Evolutionary conservation across 2,329 filamentous ascomycete species (phyloP), one percentile per base, ranked within the genome.

Genomic region (Fusarium haematococcum): DNA sequence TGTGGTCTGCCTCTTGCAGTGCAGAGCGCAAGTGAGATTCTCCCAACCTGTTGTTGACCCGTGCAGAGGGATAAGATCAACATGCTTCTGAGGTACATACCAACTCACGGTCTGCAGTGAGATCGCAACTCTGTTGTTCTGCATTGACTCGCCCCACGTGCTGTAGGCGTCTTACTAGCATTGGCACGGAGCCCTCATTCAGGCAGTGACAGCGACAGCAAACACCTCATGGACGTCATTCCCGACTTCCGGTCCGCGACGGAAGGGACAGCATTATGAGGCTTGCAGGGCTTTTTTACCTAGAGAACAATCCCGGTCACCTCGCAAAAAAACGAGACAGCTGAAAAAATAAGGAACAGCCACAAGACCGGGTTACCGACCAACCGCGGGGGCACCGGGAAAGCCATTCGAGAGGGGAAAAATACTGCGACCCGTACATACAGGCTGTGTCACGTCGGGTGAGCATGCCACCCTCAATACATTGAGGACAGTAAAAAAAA

Each of bases 361-460:
- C 45, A 50, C 23, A 30, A 48, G 25, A 50, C 23, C 45, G 16
- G 39, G 39, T 30, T 27, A 50, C 45, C 45, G 45, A 30, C 50
- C 50, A 52, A 57, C 39, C 9, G 16, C 59, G 67, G 70, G 64
- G 48, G 41, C 58, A 62, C 54, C 67, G 71, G 67, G 54, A 60
- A 25, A 50, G 11, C 50, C 6, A 27, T 37, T 32, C 14, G 23
- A 45, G 43, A 45, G 43, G 43, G 45, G 45, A 9, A 30, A 50
- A 50, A 50, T 50, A 30, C 11, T 30, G 25, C 43, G 43, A 45
- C 43, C 11, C 43, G 43, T 45, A 45, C 43, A 45, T 45, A 30
- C 23, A 18, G 45, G 45, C 32, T 59, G 59, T 71, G 70, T 73
- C 25, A 68, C 70, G 70, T 73, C 70, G 70, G 63, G 59, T 68